Base-by-base conservation (phyloP, 176 grass and related monocot genomes). In the Phoenix dactylifera region DNA sequence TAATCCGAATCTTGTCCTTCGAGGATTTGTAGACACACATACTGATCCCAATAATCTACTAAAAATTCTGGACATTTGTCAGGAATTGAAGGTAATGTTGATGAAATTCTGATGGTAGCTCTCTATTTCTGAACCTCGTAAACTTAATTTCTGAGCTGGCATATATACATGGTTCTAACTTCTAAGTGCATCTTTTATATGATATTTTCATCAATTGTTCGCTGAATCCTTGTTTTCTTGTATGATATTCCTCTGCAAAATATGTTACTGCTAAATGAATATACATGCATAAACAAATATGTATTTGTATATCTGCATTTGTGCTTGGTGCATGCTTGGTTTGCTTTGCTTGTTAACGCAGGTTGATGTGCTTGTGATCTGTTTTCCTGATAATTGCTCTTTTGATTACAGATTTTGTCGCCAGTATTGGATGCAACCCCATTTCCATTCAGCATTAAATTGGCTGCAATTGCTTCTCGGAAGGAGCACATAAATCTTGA, bases 401-500 rank as follows among this genome's bases (percentile, higher is more conserved):
- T 62, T 54, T 83, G 62, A 50, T 50, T 59, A 81, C 79, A 96
- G 92, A 90, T 96, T 52, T 68, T 96, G 66, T 73, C 83, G 15
- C 44, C 62, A 12, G 78, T 90, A 52, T 72, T 96, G 74, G 92
- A 87, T 74, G 80, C 72, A 54, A 64, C 82, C 28, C 81, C 87
- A 0, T 80, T 88, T 66, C 24, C 63, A 16, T 96, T 96, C 70
- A 87, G 92, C 77, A 85, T 96, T 58, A 82, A 69, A 76, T 76
- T 96, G 71, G 87, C 87, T 70, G 70, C 83, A 50, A 55, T 82
- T 79, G 79, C 81, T 30, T 89, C 82, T 62, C 57, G 51, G 50
- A 85, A 96, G 69, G 87, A 87, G 57, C 78, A 70, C 23, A 82
- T 66, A 60, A 82, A 77, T 85, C 83, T 90, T 72, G 92, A 96